phyloP scores from a whole-genome alignment of 1,139 yeast genomes.

The Debaryomyces nepalensis region DNA sequence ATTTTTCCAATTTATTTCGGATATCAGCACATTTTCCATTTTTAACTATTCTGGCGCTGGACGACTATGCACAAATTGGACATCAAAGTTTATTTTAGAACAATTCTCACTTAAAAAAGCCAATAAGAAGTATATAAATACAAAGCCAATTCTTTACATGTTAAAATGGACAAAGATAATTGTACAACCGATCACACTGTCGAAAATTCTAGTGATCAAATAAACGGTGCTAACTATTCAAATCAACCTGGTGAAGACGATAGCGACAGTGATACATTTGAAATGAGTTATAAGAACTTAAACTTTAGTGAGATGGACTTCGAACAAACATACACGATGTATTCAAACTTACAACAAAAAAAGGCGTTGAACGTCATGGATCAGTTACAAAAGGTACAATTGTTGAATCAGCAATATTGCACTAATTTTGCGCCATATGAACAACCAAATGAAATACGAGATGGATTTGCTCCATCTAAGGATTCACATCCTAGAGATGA shows the following conservation, averaged over 20 bases:
- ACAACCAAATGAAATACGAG: background rate
- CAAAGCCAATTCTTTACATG: constrained; percentile 5
- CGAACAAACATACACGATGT: constrained; percentile 52
- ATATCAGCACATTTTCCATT: background rate
- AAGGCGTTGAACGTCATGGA: constrained; percentile 42
- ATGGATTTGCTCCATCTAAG: too few relatives aligned
- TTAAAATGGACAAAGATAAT: background rate
- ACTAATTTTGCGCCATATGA: constrained; percentile 3
- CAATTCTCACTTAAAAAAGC: background rate
- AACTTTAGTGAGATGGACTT: constrained; percentile 44
- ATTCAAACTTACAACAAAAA: constrained; percentile 45
- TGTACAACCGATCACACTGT: background rate
- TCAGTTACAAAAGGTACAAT: constrained; percentile 45
- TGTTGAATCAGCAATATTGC: constrained; percentile 31
- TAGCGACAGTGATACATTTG: constrained; percentile 6
- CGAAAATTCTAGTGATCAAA: background rate
- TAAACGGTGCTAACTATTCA: background rate
- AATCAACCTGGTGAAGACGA: background rate
- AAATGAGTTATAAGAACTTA: constrained; percentile 9
- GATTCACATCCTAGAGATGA: too few relatives aligned
- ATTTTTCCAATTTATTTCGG: constrained; percentile 2
- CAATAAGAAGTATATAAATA: constrained; percentile 6
- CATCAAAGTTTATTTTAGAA: constrained; percentile 1
- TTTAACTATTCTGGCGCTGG: background rate
- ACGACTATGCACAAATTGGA: constrained; percentile 2